Percentiles rank a stretch among this genome's conserved stretches.
phyloP scores from a whole-genome alignment of 208 protist genomes.

The Leishmania aethiopica region DNA sequence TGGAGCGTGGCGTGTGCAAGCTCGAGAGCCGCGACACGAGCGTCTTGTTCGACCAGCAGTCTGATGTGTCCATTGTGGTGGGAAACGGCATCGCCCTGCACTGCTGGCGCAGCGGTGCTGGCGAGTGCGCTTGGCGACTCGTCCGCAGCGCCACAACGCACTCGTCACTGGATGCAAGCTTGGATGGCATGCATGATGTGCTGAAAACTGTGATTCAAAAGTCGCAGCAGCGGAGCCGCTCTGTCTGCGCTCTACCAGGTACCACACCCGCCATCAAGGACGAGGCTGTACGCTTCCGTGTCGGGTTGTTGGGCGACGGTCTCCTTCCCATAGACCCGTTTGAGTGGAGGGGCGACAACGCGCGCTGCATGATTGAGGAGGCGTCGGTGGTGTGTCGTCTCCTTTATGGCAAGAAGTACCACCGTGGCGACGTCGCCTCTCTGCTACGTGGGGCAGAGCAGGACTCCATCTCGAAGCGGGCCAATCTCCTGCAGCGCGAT shows the following conservation, averaged over 20 bases:
- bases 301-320: slow-evolving; percentile 68
- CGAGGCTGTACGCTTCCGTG: slow-evolving; percentile 38
- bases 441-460: slow-evolving; percentile 71
- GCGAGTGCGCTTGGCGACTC: slow-evolving; percentile 49
- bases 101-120: slow-evolving; percentile 44
- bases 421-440: slow-evolving; percentile 68
- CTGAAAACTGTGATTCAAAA: slow-evolving; percentile 28
- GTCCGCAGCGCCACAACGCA: slow-evolving; percentile 28
- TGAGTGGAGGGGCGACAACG: slow-evolving; percentile 83
- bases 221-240: slow-evolving; percentile 30
- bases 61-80: slow-evolving; percentile 63
- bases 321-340: slow-evolving; percentile 85
- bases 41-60: slow-evolving; percentile 43
- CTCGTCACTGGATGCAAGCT: slow-evolving; percentile 9
- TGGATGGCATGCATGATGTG: slow-evolving; percentile 26
- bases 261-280: slow-evolving; percentile 78
- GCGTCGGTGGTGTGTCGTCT: slow-evolving; percentile 66
- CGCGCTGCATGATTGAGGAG: slow-evolving; percentile 69
- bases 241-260: slow-evolving; percentile 47
- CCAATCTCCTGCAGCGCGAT: slow-evolving; percentile 66
- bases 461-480: slow-evolving; percentile 70
- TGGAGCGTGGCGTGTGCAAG: slow-evolving; percentile 45
- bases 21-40: slow-evolving; percentile 10
- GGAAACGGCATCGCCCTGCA: slow-evolving; percentile 65
- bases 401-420: slow-evolving; percentile 87